phyloP scores from a whole-genome alignment of 441 rosid species.

The Adansonia rubrostipa region DNA sequence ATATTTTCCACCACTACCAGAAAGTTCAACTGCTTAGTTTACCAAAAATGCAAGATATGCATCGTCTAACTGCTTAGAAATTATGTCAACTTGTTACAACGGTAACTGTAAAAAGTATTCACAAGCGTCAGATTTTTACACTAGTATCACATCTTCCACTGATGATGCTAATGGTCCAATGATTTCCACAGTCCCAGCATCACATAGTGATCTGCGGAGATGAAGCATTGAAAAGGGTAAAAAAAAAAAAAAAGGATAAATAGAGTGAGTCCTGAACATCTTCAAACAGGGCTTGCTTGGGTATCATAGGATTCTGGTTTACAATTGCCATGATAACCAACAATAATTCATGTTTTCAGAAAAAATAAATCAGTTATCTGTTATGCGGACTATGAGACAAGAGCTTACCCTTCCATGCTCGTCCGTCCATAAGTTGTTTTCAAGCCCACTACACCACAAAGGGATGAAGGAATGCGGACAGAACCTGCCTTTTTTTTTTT shows the following conservation, averaged over 20 bases:
- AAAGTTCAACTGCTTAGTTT: background rate
- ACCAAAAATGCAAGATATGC: conserved; percentile 4
- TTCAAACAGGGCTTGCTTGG: background rate
- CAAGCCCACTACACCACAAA: conserved; percentile 86
- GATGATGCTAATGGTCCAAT: conserved; percentile 86
- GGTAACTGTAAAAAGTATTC: conserved; percentile 7
- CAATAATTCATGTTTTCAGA: background rate
- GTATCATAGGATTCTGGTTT: conserved; percentile 11
- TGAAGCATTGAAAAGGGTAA: background rate
- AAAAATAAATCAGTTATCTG: background rate
- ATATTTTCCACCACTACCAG: background rate
- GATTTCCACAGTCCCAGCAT: conserved; percentile 69
- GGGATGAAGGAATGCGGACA: conserved; percentile 78
- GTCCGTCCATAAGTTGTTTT: conserved; percentile 88
- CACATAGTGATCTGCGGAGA: conserved; percentile 63
- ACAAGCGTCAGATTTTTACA: conserved; percentile 55
- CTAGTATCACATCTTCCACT: conserved; percentile 73
- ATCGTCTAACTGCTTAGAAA: conserved; percentile 12
- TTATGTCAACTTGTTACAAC: conserved; percentile 1
- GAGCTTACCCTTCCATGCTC: conserved; percentile 69
- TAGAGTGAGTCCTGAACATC: background rate
- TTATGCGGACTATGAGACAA: background rate
- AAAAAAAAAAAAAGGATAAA: background rate
- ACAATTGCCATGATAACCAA: background rate
- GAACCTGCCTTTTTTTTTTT: conserved; percentile 60